Conservation (phyloP, 192 early-diverging fungal genomes). For the Podila verticillata region DNA sequence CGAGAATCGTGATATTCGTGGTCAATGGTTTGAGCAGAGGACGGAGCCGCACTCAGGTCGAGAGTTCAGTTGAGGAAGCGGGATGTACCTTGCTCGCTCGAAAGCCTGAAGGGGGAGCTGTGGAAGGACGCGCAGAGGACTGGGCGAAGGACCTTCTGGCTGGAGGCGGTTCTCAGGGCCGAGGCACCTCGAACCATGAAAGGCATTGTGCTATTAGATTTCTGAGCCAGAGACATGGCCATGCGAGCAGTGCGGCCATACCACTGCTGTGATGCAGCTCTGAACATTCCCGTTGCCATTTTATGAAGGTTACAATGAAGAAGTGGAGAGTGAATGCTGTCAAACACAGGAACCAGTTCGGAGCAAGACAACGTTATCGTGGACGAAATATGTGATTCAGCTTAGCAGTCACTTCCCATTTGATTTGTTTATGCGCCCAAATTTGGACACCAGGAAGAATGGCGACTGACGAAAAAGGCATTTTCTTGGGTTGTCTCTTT, state of each 20-base stretch:
- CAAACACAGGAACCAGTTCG: not conserved
- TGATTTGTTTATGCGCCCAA: not conserved
- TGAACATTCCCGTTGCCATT: slow-evolving; percentile 36
- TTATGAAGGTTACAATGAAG: not conserved
- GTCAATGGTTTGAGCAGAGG: too few species aligned
- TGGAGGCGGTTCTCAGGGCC: not conserved
- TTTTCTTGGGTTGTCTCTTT: not conserved
- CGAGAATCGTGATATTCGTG: too few species aligned
- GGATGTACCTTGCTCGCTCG: slow-evolving; percentile 19
- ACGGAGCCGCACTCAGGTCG: too few species aligned
- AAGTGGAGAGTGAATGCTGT: slow-evolving; percentile 1
- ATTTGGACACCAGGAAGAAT: not conserved
- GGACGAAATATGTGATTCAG: not conserved
- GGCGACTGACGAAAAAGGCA: not conserved
- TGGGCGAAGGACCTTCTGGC: slow-evolving; percentile 18
- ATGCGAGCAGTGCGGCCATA: not conserved
- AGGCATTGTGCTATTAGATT: not conserved
- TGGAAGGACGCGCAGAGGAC: slow-evolving; percentile 34
- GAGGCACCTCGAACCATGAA: not conserved
- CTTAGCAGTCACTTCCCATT: not conserved
- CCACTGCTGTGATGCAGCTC: slow-evolving; percentile 32
- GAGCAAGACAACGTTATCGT: not conserved
- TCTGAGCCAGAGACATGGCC: not conserved
- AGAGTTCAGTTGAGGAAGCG: not conserved
- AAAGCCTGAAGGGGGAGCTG: slow-evolving; percentile 12